These are phyloP conservation scores for Eucalyptus victrix DNA, from an alignment of 345 rosid species.

Conservation along the genomic window DNA sequence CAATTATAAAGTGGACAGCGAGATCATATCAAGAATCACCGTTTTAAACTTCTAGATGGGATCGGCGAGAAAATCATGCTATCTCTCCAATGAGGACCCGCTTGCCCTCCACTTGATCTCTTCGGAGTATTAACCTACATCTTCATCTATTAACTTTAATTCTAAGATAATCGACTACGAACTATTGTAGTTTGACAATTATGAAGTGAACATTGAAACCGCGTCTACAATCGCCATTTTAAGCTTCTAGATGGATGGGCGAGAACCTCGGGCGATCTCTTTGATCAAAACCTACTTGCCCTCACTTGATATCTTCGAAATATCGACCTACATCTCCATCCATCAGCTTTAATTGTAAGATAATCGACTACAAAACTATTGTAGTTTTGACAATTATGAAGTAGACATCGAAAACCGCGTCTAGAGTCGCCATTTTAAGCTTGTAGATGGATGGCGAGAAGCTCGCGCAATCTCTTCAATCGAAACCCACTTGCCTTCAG, in stretches of 20 bases:
- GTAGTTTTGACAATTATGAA: neutral
- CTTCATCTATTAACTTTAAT: neutral
- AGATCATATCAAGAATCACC: neutral
- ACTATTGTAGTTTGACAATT: neutral
- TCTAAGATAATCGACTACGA: neutral
- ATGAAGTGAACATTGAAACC: neutral
- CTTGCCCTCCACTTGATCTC: neutral
- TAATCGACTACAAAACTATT: neutral
- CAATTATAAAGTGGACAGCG: neutral
- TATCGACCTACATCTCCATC: neutral
- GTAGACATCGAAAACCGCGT: rapidly evolving
- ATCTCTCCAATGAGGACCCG: neutral
- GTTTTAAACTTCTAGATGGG: neutral
- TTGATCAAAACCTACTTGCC: neutral
- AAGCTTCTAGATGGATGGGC: neutral
- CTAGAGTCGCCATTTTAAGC: neutral
- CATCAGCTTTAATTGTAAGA: neutral
- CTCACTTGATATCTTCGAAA: too few species aligned
- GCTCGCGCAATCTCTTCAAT: neutral
- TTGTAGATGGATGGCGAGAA: neutral
- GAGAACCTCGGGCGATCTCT: neutral
- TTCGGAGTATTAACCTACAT: neutral
- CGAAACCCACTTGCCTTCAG: neutral
- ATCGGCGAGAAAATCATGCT: neutral
- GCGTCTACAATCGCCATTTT: neutral